Base-by-base conservation (phyloP, 2,329 filamentous ascomycete genomes). In the Davidsoniella virescens region DNA sequence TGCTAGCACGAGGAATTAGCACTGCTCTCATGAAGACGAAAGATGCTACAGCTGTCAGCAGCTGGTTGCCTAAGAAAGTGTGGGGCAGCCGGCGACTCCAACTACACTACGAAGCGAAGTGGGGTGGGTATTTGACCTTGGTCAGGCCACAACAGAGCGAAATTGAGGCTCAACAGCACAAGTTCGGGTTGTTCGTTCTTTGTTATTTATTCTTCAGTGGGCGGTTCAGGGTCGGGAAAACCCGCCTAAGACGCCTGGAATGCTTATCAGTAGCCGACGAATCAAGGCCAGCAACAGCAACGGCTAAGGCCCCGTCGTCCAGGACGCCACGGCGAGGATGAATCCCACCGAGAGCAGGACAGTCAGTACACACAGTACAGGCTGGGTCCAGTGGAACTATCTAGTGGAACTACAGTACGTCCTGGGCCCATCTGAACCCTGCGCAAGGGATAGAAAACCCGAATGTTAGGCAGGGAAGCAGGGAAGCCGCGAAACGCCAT, bases 171-270 rank as follows among this genome's bases (percentile, higher is more conserved):
- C 18, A 43, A 20, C 41, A 43, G 41, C 41, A 43, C 12, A 25
- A 20, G 39, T 17, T 9, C 18, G 39, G 39, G n/a, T 41, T 41
- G 39, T 41, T 25, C 17, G 3, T 43, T 14, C 10, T 43, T 17
- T 18, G 5, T 33, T 33, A 9, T 33, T 2, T 5, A 33, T 9
- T 33, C 26, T 12, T 33, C 29, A 33, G 37, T 20, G 26, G 50
- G 38, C 33, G 44, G n/a, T 39, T 43, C 39, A 37, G 46, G 41
- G 46, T 46, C 36, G 53, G 53, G 54, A 55, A 56, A 54, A 57
- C 54, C 56, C 55, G 54, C 54, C 55, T 37, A 50, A 23, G 20
- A 23, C 20, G 20, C 20, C 20, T 23, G 20, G 20, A 23, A 23
- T 5, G 20, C 20, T 23, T 23, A 23, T 4, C 20, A 23, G 20